These are phyloP conservation scores for Candida silvicultrix DNA, from an alignment of 805 yeast species.

Conservation along the genomic window DNA sequence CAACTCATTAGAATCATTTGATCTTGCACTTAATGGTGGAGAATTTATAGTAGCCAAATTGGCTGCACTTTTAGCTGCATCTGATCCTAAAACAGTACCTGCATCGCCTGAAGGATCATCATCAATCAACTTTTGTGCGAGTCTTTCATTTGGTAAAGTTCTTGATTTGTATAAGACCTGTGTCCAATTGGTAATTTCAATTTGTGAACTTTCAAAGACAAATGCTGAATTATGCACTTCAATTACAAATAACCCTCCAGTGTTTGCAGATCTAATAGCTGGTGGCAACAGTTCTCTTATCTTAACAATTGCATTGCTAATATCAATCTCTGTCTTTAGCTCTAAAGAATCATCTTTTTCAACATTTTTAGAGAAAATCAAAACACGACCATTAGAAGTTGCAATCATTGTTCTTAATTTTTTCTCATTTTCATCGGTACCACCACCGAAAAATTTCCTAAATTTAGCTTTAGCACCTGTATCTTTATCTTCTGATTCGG, in stretches of 20 bases:
- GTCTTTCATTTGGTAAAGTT: constrained; percentile 40
- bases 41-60: constrained; percentile 19
- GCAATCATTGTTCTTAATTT: constrained; percentile 46
- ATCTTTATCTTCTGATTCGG: constrained; percentile 15
- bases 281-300: constrained; percentile 53
- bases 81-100: constrained; percentile 26
- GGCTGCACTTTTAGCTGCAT: constrained; percentile 33
- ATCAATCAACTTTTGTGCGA: constrained; percentile 19
- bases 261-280: constrained; percentile 19
- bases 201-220: constrained; percentile 47
- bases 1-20: background rate
- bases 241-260: constrained; percentile 45
- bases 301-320: constrained; percentile 44
- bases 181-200: constrained; percentile 53
- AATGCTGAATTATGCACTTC: constrained; percentile 49
- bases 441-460: constrained; percentile 17
- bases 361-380: constrained; percentile 37
- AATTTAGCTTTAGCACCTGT: constrained; percentile 14
- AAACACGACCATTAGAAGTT: constrained; percentile 58
- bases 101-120: constrained; percentile 25
- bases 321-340: constrained; percentile 46
- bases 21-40: constrained; percentile 4
- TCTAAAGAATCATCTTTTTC: constrained; percentile 33
- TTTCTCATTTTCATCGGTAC: constrained; percentile 27
- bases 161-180: constrained; percentile 43